phyloP scores from a whole-genome alignment of 1,139 yeast genomes.

The Waltiozyma solani region DNA sequence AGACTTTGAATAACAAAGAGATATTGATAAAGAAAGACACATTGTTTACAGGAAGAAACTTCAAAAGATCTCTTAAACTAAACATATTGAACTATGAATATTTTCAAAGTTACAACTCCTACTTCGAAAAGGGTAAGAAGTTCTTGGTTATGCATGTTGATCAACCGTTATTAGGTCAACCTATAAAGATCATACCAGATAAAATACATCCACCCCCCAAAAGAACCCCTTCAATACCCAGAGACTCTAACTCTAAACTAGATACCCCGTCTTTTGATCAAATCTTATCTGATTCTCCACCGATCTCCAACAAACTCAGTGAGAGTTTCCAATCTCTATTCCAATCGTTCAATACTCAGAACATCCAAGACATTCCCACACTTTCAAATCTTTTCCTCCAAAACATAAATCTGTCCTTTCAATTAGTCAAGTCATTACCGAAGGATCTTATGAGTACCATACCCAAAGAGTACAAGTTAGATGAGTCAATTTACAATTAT shows the following conservation, averaged over 20 bases:
- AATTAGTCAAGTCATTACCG: slow-evolving; percentile 29
- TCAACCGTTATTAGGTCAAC: slow-evolving; percentile 36
- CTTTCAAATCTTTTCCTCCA: slow-evolving; percentile 25
- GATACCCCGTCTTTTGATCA: too few relatives aligned
- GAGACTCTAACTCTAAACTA: slow-evolving; percentile 5
- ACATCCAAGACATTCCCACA: slow-evolving; percentile 22
- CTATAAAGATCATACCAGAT: slow-evolving; percentile 5
- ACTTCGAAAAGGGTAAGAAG: slow-evolving; percentile 38
- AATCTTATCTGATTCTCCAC: slow-evolving; percentile 36
- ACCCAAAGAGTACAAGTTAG: slow-evolving; percentile 24
- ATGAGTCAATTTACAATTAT: slow-evolving; percentile 51
- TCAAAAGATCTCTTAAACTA: slow-evolving; percentile 36
- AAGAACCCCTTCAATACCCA: background rate
- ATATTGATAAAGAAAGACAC: slow-evolving; percentile 46
- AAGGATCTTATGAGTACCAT: slow-evolving; percentile 15
- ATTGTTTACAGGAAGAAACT: slow-evolving; percentile 49
- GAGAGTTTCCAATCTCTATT: slow-evolving; percentile 31
- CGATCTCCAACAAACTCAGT: slow-evolving; percentile 36
- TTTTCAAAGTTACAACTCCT: slow-evolving; percentile 33
- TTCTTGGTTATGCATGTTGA: slow-evolving; percentile 46
- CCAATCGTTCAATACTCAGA: slow-evolving; percentile 24
- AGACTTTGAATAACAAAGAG: slow-evolving; percentile 52
- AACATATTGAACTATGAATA: slow-evolving; percentile 34
- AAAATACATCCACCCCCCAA: background rate
- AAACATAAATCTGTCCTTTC: slow-evolving; percentile 29